A percentile compares a stretch with the other conserved stretches of the same genome.
Evolutionary conservation across 2,329 filamentous ascomycete species (phyloP).

Genomic region (Dactylellina leptospora): DNA sequence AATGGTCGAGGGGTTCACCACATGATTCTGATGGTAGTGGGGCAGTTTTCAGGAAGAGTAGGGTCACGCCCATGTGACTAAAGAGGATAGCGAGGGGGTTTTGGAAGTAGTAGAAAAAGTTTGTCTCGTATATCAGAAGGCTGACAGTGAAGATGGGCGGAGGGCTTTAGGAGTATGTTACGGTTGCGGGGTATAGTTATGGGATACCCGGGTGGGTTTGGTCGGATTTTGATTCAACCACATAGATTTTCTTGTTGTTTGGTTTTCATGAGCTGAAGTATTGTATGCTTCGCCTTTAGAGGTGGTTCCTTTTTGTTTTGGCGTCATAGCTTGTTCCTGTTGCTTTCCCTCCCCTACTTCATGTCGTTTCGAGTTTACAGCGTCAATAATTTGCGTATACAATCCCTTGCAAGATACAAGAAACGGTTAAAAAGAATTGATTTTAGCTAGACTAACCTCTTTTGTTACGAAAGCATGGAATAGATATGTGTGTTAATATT

Average conservation of each 20-base stretch:
- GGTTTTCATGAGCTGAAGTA: not conserved
- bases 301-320: too few species aligned
- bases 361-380: not conserved
- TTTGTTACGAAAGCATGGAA: too few species aligned
- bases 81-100: too few species aligned
- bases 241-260: not conserved
- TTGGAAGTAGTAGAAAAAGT: too few species aligned
- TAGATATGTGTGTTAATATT: too few species aligned
- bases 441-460: too few species aligned
- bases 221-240: too few species aligned
- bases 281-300: slow-evolving; percentile 1
- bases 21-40: slow-evolving; percentile 20
- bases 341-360: not conserved
- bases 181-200: too few species aligned
- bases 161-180: not conserved
- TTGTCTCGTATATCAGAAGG: too few species aligned
- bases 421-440: too few species aligned
- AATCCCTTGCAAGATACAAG: too few species aligned
- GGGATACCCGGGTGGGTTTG: not conserved
- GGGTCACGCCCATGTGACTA: not conserved
- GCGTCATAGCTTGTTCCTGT: not conserved
- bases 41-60: slow-evolving; percentile 1
- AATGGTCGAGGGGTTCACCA: slow-evolving; percentile 39
- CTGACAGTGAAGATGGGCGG: not conserved
- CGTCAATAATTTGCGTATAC: too few species aligned